Percentiles rank a stretch among this genome's conserved stretches.
phyloP scores from a whole-genome alignment of 805 yeast genomes.

The Zygoascus bituminiphila region DNA sequence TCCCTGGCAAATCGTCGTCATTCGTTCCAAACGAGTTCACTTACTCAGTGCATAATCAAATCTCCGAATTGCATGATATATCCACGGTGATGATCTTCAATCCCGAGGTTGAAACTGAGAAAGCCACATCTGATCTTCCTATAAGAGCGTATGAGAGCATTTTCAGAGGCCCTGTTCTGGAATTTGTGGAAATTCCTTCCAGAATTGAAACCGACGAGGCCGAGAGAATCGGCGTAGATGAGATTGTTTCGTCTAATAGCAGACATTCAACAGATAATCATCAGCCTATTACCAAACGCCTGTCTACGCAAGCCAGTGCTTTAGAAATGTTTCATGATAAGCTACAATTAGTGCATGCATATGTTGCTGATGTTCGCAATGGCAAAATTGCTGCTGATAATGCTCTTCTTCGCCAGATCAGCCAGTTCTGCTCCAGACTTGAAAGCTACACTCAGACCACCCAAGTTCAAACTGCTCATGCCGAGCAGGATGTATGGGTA shows the following conservation, averaged over 20 bases:
- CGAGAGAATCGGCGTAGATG: constrained; percentile 27
- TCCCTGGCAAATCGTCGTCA: constrained; percentile 1
- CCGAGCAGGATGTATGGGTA: constrained; percentile 3
- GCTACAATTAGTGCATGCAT: constrained; percentile 15
- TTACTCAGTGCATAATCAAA: constrained; percentile 12
- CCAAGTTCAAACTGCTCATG: constrained; percentile 4
- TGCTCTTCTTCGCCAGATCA: constrained; percentile 18
- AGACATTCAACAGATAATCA: constrained; percentile 4
- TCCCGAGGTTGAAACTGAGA: constrained; percentile 6
- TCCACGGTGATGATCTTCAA: constrained; percentile 18
- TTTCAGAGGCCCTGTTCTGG: constrained; percentile 7
- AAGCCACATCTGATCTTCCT: constrained; percentile 16
- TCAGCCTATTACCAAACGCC: constrained; percentile 6
- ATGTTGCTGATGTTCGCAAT: constrained; percentile 14
- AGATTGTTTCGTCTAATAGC: constrained; percentile 16
- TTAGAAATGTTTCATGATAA: constrained; percentile 20
- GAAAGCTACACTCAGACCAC: neutral
- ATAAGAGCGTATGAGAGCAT: constrained; percentile 19
- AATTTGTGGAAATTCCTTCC: constrained; percentile 18
- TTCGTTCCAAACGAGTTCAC: constrained; percentile 8
- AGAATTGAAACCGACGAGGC: constrained; percentile 23
- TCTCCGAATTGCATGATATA: constrained; percentile 14
- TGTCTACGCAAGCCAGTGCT: constrained; percentile 20
- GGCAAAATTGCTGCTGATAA: constrained; percentile 14
- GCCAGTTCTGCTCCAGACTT: constrained; percentile 16